Evolutionary conservation across 208 protist species (phyloP).

Genomic region (Crithidia acanthocephali): DNA sequence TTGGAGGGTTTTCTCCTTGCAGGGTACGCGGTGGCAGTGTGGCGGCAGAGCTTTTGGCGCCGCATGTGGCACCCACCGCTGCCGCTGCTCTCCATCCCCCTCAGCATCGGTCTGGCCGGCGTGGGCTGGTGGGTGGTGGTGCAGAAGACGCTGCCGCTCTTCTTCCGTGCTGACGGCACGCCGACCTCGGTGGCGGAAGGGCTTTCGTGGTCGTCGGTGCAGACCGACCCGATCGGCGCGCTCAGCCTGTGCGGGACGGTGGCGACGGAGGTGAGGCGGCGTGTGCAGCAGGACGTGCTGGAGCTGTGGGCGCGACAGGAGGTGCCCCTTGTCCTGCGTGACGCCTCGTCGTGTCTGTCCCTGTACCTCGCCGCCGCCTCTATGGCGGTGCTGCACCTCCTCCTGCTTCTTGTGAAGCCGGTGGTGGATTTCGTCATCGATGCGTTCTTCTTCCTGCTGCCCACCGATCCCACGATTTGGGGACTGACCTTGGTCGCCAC

Average conservation of each 20-base stretch:
- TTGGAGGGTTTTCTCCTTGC: constrained; percentile 67
- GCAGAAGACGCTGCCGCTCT: constrained; percentile 34
- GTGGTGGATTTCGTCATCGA: constrained; percentile 38
- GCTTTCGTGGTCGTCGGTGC: constrained; percentile 28
- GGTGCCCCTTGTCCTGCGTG: constrained; percentile 20
- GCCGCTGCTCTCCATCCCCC: constrained; percentile 66
- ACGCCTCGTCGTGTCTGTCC: constrained; percentile 21
- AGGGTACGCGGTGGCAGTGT: constrained; percentile 53
- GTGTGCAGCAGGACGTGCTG: constrained; percentile 18
- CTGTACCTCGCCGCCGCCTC: constrained; percentile 45
- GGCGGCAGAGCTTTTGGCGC: constrained; percentile 53
- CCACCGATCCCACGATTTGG: constrained; percentile 79
- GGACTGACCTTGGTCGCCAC: constrained; percentile 43
- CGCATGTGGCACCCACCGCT: constrained; percentile 66
- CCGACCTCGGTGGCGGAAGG: constrained; percentile 28
- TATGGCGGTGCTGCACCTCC: constrained; percentile 54
- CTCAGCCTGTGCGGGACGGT: constrained; percentile 34
- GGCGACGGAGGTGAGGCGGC: constrained; percentile 35
- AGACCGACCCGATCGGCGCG: constrained; percentile 26
- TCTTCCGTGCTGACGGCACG: constrained; percentile 25
- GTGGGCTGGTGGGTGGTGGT: constrained; percentile 46
- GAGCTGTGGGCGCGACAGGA: constrained; percentile 21
- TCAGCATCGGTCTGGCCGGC: constrained; percentile 53
- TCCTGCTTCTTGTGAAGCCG: constrained; percentile 41
- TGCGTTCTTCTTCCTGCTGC: constrained; percentile 45